Evolutionary conservation across 805 yeast genomes (phyloP).

Genomic region (Kluyveromyces lactis): DNA sequence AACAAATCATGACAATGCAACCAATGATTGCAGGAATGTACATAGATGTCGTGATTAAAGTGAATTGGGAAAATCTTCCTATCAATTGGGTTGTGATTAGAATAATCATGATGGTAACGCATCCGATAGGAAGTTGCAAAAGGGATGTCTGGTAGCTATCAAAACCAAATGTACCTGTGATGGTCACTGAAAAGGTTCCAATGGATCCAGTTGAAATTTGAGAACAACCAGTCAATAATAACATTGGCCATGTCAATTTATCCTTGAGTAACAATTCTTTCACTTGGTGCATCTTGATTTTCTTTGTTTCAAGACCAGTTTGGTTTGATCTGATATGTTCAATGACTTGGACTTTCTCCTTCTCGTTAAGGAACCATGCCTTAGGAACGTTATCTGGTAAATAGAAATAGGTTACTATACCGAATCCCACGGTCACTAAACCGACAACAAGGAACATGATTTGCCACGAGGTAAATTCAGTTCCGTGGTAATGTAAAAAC

Average conservation of each 20-base stretch:
- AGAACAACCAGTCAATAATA: conserved; percentile 37
- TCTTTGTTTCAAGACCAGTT: conserved; percentile 44
- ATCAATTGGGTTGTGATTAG: conserved; percentile 33
- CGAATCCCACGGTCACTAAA: conserved; percentile 41
- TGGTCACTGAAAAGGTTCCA: conserved; percentile 44
- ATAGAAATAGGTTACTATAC: conserved; percentile 34
- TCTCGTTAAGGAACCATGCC: conserved; percentile 33
- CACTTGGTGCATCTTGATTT: conserved; percentile 38
- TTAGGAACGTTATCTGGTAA: conserved; percentile 44
- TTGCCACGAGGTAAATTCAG: conserved; percentile 47
- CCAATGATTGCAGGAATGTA: conserved; percentile 44
- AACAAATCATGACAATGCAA: conserved; percentile 35
- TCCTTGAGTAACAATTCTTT: conserved; percentile 39
- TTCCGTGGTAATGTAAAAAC: conserved; percentile 42
- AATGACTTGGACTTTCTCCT: conserved; percentile 38
- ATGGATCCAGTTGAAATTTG: conserved; percentile 45
- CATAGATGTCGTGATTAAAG: conserved; percentile 32
- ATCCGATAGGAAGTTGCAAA: conserved; percentile 52
- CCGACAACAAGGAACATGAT: conserved; percentile 53
- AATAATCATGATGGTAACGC: conserved; percentile 36
- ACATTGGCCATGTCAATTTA: conserved; percentile 43
- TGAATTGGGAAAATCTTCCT: conserved; percentile 29
- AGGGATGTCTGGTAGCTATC: conserved; percentile 37
- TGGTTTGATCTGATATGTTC: conserved; percentile 40
- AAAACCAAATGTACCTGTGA: conserved; percentile 46